Base-by-base conservation (phyloP, 306 rosid genomes). In the Vigna angularis region DNA sequence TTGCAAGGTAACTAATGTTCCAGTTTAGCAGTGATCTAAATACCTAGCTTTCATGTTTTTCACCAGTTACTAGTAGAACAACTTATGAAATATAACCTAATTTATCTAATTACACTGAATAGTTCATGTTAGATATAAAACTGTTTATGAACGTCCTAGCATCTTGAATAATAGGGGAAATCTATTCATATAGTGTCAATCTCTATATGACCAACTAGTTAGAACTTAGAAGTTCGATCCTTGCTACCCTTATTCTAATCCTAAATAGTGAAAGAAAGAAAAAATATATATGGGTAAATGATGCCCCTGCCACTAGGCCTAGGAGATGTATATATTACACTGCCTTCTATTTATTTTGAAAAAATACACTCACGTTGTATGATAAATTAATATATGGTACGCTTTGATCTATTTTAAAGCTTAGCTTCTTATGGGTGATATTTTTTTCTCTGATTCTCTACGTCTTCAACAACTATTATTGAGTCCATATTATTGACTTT, bases 81-180 rank as follows among this genome's bases (percentile, higher is more conserved):
- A 58, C 53, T 32, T 30, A 47, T 32, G 47, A 65, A 76, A 70
- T 26, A 20, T 4, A 57, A 83, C 58, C 7, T 50, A 40, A 15
- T 42, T 28, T 69, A 59, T 78, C 63, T 45, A 79, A 49, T 14
- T 70, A 49, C 20, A 76, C 68, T 13, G 6, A 66, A 58, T 26
- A 12, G 42, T 73, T 57, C 47, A 9, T 62, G 14, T 32, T 74
- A 63, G 62, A 40, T 34, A 15, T 32, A 62, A 48, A 62, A 32
- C 24, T 20, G 8, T 48, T 48, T 49, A 49, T 49, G 9, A 49
- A 15, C 18, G 16, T 49, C 18, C 18, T 14, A 49, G 1, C 53
- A 15, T 1, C 3, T 49, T 49, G 18, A 49, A 49, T 18, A 4
- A 14, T 1, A 49, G 53, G 53, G 53, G 53, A 49, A 49, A 49